phyloP scores from a whole-genome alignment of 106 monocot species.

The Dendrobium huoshanense region DNA sequence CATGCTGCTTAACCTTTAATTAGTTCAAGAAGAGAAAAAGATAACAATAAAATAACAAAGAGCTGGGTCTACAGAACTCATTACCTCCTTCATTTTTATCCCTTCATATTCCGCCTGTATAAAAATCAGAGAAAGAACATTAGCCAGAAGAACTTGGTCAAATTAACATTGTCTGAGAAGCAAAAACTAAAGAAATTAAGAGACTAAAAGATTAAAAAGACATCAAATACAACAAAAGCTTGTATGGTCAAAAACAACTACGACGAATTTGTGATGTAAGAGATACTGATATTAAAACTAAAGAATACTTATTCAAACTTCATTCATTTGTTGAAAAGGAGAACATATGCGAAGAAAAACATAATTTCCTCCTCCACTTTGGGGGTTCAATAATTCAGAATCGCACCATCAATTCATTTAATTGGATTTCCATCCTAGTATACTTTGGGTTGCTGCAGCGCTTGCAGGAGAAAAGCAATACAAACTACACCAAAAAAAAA shows the following conservation, averaged over 20 bases:
- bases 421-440: no score
- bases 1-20: not conserved
- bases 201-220: not conserved
- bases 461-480: no score
- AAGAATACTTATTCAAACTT: not conserved
- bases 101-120: constrained; percentile 53
- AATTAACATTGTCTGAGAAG: not conserved
- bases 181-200: not conserved
- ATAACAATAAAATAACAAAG: not conserved
- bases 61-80: not conserved
- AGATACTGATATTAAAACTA: not conserved
- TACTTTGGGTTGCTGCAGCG: no score
- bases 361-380: no score
- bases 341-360: no score
- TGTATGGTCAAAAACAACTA: not conserved
- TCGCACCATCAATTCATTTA: no score
- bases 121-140: constrained; percentile 4
- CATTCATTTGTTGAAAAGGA: no score
- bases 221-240: not conserved
- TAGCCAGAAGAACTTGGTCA: constrained; percentile 1
- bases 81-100: constrained; percentile 64
- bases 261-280: not conserved
- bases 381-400: no score
- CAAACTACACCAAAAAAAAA: no score
- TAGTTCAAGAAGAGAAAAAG: not conserved